Conservation (phyloP, 176 grass and related monocot species). For the Aegilops longissima region DNA sequence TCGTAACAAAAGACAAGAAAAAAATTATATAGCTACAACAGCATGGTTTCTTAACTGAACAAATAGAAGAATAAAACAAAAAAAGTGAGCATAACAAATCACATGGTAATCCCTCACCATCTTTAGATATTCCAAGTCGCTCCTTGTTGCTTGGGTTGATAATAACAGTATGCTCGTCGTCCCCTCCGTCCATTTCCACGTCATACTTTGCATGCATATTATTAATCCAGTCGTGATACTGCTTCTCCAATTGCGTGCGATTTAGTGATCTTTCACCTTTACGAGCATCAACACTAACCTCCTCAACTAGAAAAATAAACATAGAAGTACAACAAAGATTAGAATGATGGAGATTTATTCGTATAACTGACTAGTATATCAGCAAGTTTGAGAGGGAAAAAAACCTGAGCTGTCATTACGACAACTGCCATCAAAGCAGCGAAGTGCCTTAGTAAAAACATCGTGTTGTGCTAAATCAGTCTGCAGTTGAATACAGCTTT, state of each 20-base stretch:
- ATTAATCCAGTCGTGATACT: conserved; percentile 45
- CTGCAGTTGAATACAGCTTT: conserved; percentile 21
- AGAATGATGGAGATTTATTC: not conserved
- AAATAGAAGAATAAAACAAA: not conserved
- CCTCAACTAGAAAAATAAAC: conserved; percentile 6
- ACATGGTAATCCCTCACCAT: conserved; percentile 35
- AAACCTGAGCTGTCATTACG: conserved; percentile 34
- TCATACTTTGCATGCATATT: conserved; percentile 60
- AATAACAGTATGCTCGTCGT: conserved; percentile 37
- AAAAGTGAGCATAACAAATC: not conserved
- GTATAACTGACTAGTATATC: not conserved
- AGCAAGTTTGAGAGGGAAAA: not conserved
- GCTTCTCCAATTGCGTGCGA: conserved; percentile 35
- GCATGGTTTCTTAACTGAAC: not conserved
- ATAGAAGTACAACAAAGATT: not conserved
- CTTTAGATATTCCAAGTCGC: conserved; percentile 46
- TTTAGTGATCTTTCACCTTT: conserved; percentile 28
- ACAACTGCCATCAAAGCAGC: conserved; percentile 32
- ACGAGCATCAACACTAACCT: conserved; percentile 34
- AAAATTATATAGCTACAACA: not conserved
- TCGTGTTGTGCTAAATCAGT: conserved; percentile 53
- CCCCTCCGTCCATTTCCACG: conserved; percentile 44
- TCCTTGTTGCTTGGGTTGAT: conserved; percentile 43
- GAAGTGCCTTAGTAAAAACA: conserved; percentile 43
- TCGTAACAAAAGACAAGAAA: not conserved